A percentile compares a stretch with the other conserved stretches of the same genome.
phyloP scores from a whole-genome alignment of 2,329 filamentous ascomycete genomes.

The Colletotrichum truncatum region DNA sequence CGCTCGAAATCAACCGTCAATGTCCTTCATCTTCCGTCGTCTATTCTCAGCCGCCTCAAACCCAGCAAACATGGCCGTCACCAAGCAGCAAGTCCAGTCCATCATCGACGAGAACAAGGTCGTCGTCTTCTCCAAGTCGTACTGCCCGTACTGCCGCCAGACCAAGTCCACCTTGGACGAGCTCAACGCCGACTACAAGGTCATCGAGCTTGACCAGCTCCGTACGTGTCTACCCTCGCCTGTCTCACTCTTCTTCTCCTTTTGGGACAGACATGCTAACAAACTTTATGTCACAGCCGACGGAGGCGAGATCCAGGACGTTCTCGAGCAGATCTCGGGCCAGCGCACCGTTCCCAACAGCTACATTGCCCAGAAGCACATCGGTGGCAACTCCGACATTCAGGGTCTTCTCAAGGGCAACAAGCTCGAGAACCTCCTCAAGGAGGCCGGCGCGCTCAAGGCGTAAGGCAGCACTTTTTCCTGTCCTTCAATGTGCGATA shows the following conservation, averaged over 20 bases:
- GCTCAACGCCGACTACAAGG: conserved; percentile 75
- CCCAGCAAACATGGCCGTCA: conserved; percentile 80
- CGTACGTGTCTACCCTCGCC: conserved; percentile 66
- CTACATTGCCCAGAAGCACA: conserved; percentile 90
- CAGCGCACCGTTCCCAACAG: conserved; percentile 96
- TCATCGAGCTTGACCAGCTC: conserved; percentile 86
- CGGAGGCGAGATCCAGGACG: conserved; percentile 82
- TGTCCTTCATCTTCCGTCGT: conserved; percentile 73
- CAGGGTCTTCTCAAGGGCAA: conserved; percentile 61
- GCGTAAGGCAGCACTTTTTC: conserved; percentile 42
- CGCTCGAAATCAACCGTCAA: conserved; percentile 58
- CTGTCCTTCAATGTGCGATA: not conserved
- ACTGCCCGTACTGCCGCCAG: conserved; percentile 90
- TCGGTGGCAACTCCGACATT: conserved; percentile 95
- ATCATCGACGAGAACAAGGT: conserved; percentile 92
- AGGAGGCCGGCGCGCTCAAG: conserved; percentile 52
- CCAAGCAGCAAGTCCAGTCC: conserved; percentile 82
- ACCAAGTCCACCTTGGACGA: conserved; percentile 80
- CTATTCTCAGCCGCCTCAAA: conserved; percentile 68
- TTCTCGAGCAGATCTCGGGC: conserved; percentile 80
- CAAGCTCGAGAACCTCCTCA: conserved; percentile 51
- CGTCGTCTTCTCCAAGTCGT: conserved; percentile 96
- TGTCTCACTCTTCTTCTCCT: not conserved
- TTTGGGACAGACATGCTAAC: not conserved
- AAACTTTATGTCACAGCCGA: conserved; percentile 70